Base-by-base conservation (phyloP, 306 rosid species). In the Cucumis hystrix region DNA sequence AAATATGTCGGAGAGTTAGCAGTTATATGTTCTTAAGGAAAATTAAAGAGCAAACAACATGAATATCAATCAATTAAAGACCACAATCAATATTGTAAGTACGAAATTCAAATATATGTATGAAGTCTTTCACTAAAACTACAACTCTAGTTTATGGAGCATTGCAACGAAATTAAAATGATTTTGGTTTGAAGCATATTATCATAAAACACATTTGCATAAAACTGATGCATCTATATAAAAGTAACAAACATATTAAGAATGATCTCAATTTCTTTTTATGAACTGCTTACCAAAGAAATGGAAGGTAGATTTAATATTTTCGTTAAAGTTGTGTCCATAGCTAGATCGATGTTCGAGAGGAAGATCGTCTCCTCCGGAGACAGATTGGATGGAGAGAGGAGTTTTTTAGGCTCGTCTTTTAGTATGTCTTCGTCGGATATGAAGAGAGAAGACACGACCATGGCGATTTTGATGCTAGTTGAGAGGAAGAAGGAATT, bases 271-370 rank as follows among this genome's bases (percentile, higher is more conserved):
- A n/a, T 11, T 25, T 14, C 5, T 47, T 14, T 73, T 77, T 41
- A 79, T 35, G 65, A 65, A 64, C 77, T 76, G 69, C 96, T 87
- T 83, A 95, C 98, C 95, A 92, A 80, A 56, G 97, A 83, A 85
- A 95, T 95, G 77, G 97, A 83, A 70, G 96, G 77, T 18, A 95
- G 92, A 78, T 88, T 83, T 79, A 92, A 86, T 83, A 88, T 59
- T 85, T 92, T 90, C 58, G 68, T 95, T 76, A 95, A 80, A 62
- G 61, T 17, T 61, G 96, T 89, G 68, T 97, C 98, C 74, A 70
- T 52, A 80, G 90, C 88, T n/a, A n/a, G n/a, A n/a, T n/a, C n/a
- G n/a, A n/a, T n/a, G n/a, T n/a, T n/a, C n/a, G n/a, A n/a, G n/a
- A n/a, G n/a, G n/a, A n/a, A n/a, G n/a, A n/a, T n/a, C n/a, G n/a